Conservation (phyloP, 1,139 yeast genomes). For the Nakaseomyces sp. region DNA sequence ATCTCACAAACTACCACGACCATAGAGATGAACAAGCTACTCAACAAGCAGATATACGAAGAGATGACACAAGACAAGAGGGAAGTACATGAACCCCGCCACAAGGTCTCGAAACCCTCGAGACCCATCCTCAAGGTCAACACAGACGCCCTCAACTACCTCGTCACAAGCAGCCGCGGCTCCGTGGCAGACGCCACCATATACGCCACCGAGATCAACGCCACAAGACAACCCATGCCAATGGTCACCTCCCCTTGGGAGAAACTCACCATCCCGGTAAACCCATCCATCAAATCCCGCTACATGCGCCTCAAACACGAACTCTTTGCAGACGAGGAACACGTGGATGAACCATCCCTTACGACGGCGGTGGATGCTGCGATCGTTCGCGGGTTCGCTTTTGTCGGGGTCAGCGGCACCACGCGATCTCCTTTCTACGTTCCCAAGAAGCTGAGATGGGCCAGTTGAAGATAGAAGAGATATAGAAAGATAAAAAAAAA, state of each 20-base stretch:
- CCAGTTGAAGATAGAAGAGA: no score
- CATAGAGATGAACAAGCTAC: constrained; percentile 12
- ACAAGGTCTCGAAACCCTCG: constrained; percentile 31
- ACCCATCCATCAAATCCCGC: constrained; percentile 28
- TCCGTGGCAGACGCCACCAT: constrained; percentile 60
- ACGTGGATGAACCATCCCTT: neutral
- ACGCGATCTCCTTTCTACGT: constrained; percentile 1
- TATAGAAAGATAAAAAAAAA: neutral
- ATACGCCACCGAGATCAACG: constrained; percentile 67
- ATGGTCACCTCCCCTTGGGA: constrained; percentile 52
- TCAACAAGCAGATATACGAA: constrained; percentile 32
- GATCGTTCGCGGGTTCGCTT: constrained; percentile 39
- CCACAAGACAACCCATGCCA: constrained; percentile 48
- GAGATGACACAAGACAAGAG: neutral
- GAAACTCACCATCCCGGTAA: constrained; percentile 59
- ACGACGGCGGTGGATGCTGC: constrained; percentile 36
- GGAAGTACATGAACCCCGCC: constrained; percentile 13
- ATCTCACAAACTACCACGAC: neutral
- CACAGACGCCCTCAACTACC: constrained; percentile 38
- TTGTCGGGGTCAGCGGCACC: neutral
- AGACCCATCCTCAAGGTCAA: constrained; percentile 39
- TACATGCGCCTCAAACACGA: constrained; percentile 29
- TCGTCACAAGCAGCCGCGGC: constrained; percentile 65
- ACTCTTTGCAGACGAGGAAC: constrained; percentile 12
- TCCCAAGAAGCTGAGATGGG: constrained; percentile 2